Conservation (phyloP, 192 early-diverging fungal genomes). For the Coemansia erecta region DNA sequence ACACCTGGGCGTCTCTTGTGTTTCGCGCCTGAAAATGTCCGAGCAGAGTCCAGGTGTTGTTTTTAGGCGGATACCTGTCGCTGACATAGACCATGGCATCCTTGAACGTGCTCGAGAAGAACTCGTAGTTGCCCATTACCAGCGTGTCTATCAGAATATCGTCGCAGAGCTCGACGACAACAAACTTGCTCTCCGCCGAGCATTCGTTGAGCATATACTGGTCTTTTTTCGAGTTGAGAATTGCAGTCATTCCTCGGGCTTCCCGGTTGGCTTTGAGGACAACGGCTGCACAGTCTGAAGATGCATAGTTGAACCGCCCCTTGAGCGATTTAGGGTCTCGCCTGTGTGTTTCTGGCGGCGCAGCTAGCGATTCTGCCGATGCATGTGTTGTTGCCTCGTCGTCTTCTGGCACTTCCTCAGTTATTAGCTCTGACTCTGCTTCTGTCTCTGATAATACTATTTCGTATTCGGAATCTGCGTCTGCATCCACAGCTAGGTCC, state of each 20-base stretch:
- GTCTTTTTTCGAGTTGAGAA: slow-evolving; percentile 90
- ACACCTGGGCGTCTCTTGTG: slow-evolving; percentile 83
- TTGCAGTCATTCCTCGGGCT: slow-evolving; percentile 75
- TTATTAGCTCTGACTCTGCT: too few relatives aligned
- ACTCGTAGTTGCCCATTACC: slow-evolving; percentile 92
- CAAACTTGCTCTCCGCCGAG: slow-evolving; percentile 67
- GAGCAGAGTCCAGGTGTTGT: slow-evolving; percentile 74
- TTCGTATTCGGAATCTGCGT: too few relatives aligned
- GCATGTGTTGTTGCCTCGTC: background rate
- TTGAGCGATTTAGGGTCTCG: slow-evolving; percentile 62
- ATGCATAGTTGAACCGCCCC: slow-evolving; percentile 95
- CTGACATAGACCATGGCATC: slow-evolving; percentile 78
- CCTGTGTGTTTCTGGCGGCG: background rate
- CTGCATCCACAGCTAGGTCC: too few relatives aligned
- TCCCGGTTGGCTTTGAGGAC: slow-evolving; percentile 82
- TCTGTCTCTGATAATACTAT: too few relatives aligned
- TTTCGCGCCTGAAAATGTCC: slow-evolving; percentile 86
- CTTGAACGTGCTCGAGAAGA: slow-evolving; percentile 92
- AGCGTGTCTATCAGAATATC: slow-evolving; percentile 89
- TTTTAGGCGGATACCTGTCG: slow-evolving; percentile 72
- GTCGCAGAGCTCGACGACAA: slow-evolving; percentile 94
- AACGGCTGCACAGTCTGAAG: slow-evolving; percentile 88
- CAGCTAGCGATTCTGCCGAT: background rate
- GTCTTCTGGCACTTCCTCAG: too few relatives aligned
- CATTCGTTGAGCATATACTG: slow-evolving; percentile 95